Evolutionary conservation across 768 basidiomycete genomes (phyloP).

Genomic region (Termitomyces sp.): DNA sequence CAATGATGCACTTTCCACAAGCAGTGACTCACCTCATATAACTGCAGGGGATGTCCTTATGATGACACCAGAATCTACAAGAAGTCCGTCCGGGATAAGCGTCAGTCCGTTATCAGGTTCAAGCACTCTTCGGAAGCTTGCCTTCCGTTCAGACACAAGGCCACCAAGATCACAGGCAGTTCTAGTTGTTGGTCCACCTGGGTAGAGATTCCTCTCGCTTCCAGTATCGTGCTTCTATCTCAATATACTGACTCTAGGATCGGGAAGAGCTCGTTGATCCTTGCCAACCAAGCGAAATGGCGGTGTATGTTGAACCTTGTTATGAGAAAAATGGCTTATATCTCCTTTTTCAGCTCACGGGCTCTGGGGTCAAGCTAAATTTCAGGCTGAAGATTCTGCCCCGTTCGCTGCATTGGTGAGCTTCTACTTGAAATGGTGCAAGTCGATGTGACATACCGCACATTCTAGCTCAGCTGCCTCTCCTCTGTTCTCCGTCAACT

Average conservation of each 20-base stretch:
- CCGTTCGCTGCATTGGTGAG: slow-evolving; percentile 58
- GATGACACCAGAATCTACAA: slow-evolving; percentile 12
- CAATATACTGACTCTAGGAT: slow-evolving; percentile 32
- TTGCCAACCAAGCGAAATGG: slow-evolving; percentile 72
- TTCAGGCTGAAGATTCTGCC: slow-evolving; percentile 58
- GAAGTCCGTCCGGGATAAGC: slow-evolving; percentile 21
- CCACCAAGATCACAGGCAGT: slow-evolving; percentile 54
- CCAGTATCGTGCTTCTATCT: slow-evolving; percentile 2
- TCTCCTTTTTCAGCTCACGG: slow-evolving; percentile 46
- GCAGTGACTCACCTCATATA: slow-evolving; percentile 31
- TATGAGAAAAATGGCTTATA: not conserved
- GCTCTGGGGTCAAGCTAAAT: slow-evolving; percentile 76
- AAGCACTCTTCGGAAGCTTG: slow-evolving; percentile 41
- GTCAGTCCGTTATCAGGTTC: slow-evolving; percentile 32
- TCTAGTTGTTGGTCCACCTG: slow-evolving; percentile 60
- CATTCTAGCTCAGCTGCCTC: slow-evolving; percentile 54
- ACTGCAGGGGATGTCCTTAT: not conserved
- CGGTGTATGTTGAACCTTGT: slow-evolving; percentile 36
- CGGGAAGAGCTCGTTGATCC: slow-evolving; percentile 73
- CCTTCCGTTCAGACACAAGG: slow-evolving; percentile 38
- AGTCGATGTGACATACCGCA: not conserved
- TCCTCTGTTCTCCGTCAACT: slow-evolving; percentile 71
- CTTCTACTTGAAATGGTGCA: not conserved
- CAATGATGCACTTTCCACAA: slow-evolving; percentile 40
- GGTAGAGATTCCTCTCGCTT: slow-evolving; percentile 29